phyloP scores from a whole-genome alignment of 2,329 filamentous ascomycete genomes.

The Fusarium sp. region DNA sequence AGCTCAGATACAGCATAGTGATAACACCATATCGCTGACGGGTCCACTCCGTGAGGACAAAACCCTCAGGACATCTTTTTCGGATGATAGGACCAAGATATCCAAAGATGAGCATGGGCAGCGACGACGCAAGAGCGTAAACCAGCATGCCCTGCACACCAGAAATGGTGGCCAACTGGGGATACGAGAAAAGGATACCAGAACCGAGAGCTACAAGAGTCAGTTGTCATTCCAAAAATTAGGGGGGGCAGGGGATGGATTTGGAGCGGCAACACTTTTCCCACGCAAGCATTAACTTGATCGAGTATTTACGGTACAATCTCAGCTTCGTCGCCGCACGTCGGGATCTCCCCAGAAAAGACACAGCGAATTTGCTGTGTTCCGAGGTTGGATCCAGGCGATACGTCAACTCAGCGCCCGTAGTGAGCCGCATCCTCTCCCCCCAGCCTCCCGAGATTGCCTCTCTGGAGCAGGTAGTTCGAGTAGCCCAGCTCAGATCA shows the following conservation, averaged over 20 bases:
- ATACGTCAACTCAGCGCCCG: conserved; percentile 79
- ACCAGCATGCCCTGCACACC: conserved; percentile 83
- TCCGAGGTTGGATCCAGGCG: conserved; percentile 65
- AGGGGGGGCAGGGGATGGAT: conserved; percentile 49
- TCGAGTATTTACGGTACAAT: conserved; percentile 95
- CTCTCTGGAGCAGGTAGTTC: conserved; percentile 43
- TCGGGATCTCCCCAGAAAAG: conserved; percentile 56
- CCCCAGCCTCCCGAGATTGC: conserved; percentile 48
- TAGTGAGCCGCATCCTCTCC: conserved; percentile 78
- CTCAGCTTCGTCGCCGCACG: conserved; percentile 79
- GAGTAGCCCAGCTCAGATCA: conserved; percentile 12
- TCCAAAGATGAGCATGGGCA: conserved; percentile 82
- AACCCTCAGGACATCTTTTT: conserved; percentile 83
- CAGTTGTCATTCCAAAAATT: conserved; percentile 53
- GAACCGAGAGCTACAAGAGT: conserved; percentile 80
- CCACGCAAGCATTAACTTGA: conserved; percentile 99
- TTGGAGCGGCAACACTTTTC: conserved; percentile 93
- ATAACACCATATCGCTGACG: conserved; percentile 80
- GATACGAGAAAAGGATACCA: conserved; percentile 86
- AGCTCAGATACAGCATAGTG: conserved; percentile 79
- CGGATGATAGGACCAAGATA: conserved; percentile 82
- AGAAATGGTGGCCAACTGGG: conserved; percentile 81
- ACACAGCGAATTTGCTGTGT: conserved; percentile 8
- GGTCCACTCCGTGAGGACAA: conserved; percentile 88
- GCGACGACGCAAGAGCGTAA: conserved; percentile 78